Percentiles rank a stretch among this genome's conserved stretches.
phyloP scores from a whole-genome alignment of 169 alveolate genomes.

The Cryptosporidium muris region DNA sequence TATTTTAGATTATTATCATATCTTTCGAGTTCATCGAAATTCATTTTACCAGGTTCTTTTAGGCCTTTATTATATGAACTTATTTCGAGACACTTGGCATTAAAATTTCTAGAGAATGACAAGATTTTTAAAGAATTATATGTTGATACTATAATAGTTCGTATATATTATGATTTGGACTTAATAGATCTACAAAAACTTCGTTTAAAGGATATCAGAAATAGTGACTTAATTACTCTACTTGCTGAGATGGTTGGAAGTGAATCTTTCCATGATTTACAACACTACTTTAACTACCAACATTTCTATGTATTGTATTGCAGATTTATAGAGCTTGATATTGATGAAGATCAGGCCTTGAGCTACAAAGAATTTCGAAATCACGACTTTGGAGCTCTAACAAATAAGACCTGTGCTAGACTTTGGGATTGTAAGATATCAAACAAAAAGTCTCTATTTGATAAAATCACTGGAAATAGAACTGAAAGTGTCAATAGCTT shows the following conservation, averaged over 20 bases:
- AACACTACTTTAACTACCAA: constrained; percentile 84
- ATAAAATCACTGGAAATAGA: constrained; percentile 39
- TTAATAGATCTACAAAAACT: constrained; percentile 83
- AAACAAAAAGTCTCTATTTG: constrained; percentile 76
- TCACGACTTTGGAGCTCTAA: constrained; percentile 84
- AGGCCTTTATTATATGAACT: constrained; percentile 36
- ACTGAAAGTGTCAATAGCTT: neutral
- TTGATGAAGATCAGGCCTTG: constrained; percentile 85
- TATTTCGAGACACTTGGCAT: constrained; percentile 29
- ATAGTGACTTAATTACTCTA: constrained; percentile 78
- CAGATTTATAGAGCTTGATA: constrained; percentile 86
- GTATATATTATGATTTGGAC: constrained; percentile 82
- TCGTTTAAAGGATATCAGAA: constrained; percentile 81
- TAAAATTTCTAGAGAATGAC: constrained; percentile 12
- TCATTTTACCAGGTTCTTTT: constrained; percentile 24
- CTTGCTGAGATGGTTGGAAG: constrained; percentile 76
- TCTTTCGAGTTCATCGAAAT: constrained; percentile 15
- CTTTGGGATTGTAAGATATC: constrained; percentile 84
- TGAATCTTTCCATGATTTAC: constrained; percentile 76
- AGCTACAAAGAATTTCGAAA: constrained; percentile 83
- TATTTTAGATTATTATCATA: constrained; percentile 26
- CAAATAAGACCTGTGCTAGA: constrained; percentile 83
- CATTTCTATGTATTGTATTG: constrained; percentile 88
- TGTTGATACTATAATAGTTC: constrained; percentile 83
- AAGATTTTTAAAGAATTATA: constrained; percentile 78